Base-by-base conservation (phyloP, 1,284 basidiomycete species). In the Schizophyllum amplum region DNA sequence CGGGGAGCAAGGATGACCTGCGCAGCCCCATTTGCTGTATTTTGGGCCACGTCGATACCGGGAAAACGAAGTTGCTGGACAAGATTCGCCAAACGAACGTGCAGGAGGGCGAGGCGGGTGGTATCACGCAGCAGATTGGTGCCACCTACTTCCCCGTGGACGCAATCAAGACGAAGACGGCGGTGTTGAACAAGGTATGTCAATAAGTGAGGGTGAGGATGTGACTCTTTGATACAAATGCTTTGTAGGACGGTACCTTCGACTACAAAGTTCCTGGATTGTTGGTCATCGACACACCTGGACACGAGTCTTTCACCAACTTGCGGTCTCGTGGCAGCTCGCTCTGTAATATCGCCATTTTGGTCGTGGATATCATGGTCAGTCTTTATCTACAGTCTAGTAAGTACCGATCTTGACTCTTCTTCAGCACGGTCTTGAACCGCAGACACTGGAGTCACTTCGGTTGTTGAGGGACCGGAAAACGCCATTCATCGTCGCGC, bases 21-120 rank as follows among this genome's bases (percentile, higher is more conserved):
- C 90, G 97, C 52, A 94, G 89, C 69, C 97, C 97, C 24, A 99
- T 99, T 68, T 99, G 97, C 71, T 98, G 96, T 86, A 99, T 99
- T 70, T 76, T 99, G 59, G 97, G 97, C 60, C 97, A 99, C 72
- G 97, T 99, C 82, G 97, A 99, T 79, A 99, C 96, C 4, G 97
- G 97, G 64, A 99, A 99, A 77, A 99, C 97, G 48, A 99, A 98
- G 74, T 75, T 99, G 53, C 76, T 99, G 63, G 97, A 99, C 74
- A 99, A 99, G 81, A 98, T 99, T 69, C 94, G 97, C 66, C 96
- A 99, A 87, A 99, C 96, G 6, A 98, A 98, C 66, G 97, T 99
- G 20, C 96, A 99, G 77, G 96, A 98, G 71, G 97, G 97, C 59
- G 97, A 99, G 82, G 97, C 97, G 1, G 97, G 97, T 69, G 97